Evolutionary conservation across 2,329 filamentous ascomycete species (phyloP).

Genomic region (Ceratocystis alfenasii): DNA sequence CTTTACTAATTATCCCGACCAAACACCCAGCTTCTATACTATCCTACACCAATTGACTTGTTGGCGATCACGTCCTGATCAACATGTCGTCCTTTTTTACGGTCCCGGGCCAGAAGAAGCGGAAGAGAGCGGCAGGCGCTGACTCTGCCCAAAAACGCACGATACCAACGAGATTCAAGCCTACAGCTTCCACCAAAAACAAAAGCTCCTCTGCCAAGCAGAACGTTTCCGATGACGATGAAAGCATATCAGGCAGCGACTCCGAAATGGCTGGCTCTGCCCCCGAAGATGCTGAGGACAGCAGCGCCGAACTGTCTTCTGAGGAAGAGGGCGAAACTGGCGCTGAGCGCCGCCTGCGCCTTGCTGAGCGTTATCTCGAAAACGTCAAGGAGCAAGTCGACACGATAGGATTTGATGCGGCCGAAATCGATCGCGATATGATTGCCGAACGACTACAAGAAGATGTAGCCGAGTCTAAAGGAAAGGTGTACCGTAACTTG

Average conservation of each 20-base stretch:
- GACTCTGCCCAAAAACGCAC: slow-evolving; percentile 30
- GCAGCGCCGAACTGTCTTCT: slow-evolving; percentile 38
- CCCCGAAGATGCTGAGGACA: slow-evolving; percentile 36
- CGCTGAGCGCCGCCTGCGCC: slow-evolving; percentile 69
- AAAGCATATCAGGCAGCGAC: slow-evolving; percentile 81
- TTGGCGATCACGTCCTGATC: background rate
- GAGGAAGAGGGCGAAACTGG: slow-evolving; percentile 79
- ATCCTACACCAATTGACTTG: background rate
- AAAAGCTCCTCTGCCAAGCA: slow-evolving; percentile 12
- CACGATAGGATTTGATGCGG: slow-evolving; percentile 73
- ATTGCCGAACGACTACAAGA: slow-evolving; percentile 84
- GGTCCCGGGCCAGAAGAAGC: slow-evolving; percentile 74
- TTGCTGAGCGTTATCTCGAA: slow-evolving; percentile 86
- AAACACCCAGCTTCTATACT: background rate
- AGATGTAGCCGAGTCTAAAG: slow-evolving; percentile 85
- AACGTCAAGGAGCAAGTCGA: slow-evolving; percentile 76
- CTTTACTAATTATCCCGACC: slow-evolving; percentile 2
- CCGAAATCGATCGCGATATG: slow-evolving; percentile 81
- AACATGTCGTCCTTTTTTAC: slow-evolving; percentile 95
- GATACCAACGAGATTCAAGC: slow-evolving; percentile 18
- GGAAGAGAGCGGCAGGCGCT: slow-evolving; percentile 55
- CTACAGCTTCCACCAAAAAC: background rate
- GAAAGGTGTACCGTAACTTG: slow-evolving; percentile 72
- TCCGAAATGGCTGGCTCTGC: slow-evolving; percentile 34
- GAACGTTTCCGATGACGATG: slow-evolving; percentile 37